Conservation (phyloP, 768 basidiomycete species). For the Lentinula sp. region DNA sequence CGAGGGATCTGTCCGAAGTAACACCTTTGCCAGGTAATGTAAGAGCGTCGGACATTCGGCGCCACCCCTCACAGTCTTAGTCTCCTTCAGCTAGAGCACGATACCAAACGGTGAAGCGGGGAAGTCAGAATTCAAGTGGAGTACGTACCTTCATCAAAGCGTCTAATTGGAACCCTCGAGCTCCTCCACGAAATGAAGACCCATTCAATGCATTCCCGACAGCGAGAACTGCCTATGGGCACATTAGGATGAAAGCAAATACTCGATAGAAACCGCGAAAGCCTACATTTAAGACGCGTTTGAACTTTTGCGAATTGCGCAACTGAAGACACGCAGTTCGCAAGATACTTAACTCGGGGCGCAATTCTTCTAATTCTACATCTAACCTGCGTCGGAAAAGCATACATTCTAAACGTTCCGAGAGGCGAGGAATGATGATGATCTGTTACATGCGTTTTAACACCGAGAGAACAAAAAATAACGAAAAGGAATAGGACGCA, state of each 20-base stretch:
- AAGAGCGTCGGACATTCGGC: constrained; percentile 81
- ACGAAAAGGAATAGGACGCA: constrained; percentile 20
- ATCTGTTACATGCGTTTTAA: constrained; percentile 40
- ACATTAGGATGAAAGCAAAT: not conserved
- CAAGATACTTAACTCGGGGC: constrained; percentile 73
- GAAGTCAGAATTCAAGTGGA: not conserved
- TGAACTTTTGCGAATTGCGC: constrained; percentile 57
- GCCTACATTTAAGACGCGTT: constrained; percentile 60
- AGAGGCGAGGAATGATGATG: constrained; percentile 68
- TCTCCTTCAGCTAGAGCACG: constrained; percentile 66
- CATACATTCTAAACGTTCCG: constrained; percentile 76
- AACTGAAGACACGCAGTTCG: constrained; percentile 69
- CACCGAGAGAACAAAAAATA: not conserved
- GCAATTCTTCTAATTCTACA: constrained; percentile 75
- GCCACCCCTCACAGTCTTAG: constrained; percentile 64
- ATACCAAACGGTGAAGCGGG: not conserved
- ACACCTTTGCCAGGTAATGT: constrained; percentile 78
- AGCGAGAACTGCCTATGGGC: constrained; percentile 54
- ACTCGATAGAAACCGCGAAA: not conserved
- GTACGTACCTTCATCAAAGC: constrained; percentile 67
- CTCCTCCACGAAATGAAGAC: constrained; percentile 78
- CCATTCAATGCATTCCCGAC: constrained; percentile 83
- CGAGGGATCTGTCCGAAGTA: constrained; percentile 60
- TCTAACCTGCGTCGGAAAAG: constrained; percentile 79
- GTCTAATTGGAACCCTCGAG: constrained; percentile 80